phyloP scores from a whole-genome alignment of 73 alveolate genomes.

The Blepharisma japonicum region DNA sequence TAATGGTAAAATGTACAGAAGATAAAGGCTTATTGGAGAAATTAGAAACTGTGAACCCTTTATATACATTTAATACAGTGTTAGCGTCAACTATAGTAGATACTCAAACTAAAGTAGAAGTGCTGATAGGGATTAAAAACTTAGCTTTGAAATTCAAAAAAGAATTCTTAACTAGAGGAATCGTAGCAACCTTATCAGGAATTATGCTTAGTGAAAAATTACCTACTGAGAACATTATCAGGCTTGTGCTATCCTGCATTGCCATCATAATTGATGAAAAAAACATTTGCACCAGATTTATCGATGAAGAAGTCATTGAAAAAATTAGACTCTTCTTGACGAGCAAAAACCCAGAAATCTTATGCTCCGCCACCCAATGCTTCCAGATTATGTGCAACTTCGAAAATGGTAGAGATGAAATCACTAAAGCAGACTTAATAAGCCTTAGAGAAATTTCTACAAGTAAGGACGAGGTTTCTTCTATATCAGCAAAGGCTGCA shows the following conservation, averaged over 20 bases:
- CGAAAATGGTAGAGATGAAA: slow-evolving; percentile 9
- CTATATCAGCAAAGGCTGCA: slow-evolving; percentile 5
- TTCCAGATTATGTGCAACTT: slow-evolving; percentile 5
- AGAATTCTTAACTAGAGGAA: background rate
- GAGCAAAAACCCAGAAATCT: background rate
- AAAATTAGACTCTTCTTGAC: background rate
- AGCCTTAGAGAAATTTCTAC: background rate
- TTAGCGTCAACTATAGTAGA: background rate
- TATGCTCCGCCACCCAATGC: background rate
- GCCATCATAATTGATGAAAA: background rate
- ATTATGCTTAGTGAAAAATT: background rate
- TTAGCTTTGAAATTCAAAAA: background rate
- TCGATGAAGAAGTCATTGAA: background rate
- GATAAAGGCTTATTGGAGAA: background rate
- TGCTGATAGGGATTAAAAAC: slow-evolving; percentile 6
- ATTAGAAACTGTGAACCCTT: background rate
- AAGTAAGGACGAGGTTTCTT: background rate
- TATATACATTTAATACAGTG: slow-evolving; percentile 2
- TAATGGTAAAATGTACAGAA: background rate
- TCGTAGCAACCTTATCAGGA: background rate
- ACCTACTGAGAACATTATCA: background rate
- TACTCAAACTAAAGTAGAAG: background rate
- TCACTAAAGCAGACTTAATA: background rate
- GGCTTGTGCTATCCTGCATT: background rate
- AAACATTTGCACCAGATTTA: background rate